A percentile compares a stretch with the other conserved stretches of the same genome.
Conservation (phyloP, 257 asterid genomes). For the Cynanchum wilfordii region DNA sequence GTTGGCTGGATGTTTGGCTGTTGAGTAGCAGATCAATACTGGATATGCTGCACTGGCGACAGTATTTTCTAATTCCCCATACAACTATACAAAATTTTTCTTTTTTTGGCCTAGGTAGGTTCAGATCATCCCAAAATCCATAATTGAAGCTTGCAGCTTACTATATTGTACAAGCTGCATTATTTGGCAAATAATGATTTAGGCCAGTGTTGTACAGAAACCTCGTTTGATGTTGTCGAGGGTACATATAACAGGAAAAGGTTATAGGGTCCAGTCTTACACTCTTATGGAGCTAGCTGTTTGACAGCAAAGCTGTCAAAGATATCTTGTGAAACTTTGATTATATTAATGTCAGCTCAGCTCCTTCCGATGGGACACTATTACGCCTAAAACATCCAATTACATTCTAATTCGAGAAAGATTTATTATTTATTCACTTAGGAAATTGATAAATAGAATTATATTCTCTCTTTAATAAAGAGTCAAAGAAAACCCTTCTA, state of each 20-base stretch:
- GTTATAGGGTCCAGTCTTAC: not conserved
- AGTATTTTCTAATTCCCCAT: not conserved
- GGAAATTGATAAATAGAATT: not conserved
- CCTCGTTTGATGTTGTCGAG: conserved; percentile 6
- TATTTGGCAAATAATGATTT: conserved; percentile 1
- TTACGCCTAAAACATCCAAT: not conserved
- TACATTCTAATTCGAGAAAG: not conserved
- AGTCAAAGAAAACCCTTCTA: not conserved
- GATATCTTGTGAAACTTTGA: conserved; percentile 7
- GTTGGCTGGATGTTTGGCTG: conserved; percentile 1
- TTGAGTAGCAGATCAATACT: conserved; percentile 9
- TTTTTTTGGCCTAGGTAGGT: conserved; percentile 3
- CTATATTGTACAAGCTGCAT: not conserved
- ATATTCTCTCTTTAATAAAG: not conserved
- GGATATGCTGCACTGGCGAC: not conserved
- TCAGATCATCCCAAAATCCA: conserved; percentile 3
- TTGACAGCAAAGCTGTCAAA: not conserved
- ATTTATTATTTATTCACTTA: not conserved
- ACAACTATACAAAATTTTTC: not conserved
- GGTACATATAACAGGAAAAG: conserved; percentile 9
- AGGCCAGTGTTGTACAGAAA: conserved; percentile 18
- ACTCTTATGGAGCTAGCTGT: conserved; percentile 5
- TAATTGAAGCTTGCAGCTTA: not conserved
- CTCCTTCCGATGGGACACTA: not conserved
- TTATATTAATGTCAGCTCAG: conserved; percentile 7